Conservation (phyloP, 306 rosid genomes). For the Sicyos baderoa region DNA sequence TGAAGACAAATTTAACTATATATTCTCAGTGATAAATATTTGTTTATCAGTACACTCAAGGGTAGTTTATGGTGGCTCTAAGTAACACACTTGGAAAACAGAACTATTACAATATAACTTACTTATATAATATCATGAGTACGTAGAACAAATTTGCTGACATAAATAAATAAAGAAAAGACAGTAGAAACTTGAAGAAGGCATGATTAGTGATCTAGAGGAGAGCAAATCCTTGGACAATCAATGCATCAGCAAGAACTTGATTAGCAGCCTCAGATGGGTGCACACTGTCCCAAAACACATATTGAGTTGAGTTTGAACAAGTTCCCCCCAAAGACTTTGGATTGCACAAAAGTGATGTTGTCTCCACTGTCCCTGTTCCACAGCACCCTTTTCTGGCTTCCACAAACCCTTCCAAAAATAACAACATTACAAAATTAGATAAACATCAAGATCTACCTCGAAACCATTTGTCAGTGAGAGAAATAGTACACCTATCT, state of each 20-base stretch:
- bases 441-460: not conserved
- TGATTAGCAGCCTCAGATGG: slow-evolving; percentile 85
- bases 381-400: slow-evolving; percentile 90
- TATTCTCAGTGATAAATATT: not conserved
- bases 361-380: slow-evolving; percentile 65
- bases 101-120: not conserved
- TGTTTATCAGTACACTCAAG: not conserved
- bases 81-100: not conserved
- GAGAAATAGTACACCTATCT: too few relatives aligned
- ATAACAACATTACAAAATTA: not conserved
- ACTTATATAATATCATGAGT: not conserved
- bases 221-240: slow-evolving; percentile 58
- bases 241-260: slow-evolving; percentile 71
- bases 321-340: slow-evolving; percentile 82
- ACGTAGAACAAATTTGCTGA: not conserved
- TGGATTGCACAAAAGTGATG: slow-evolving; percentile 67
- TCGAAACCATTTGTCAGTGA: too few relatives aligned
- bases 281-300: slow-evolving; percentile 93
- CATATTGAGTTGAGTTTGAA: slow-evolving; percentile 75
- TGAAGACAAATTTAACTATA: not conserved
- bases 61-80: not conserved
- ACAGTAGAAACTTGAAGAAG: slow-evolving; percentile 2
- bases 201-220: slow-evolving; percentile 34
- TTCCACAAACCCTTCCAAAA: slow-evolving; percentile 54
- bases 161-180: not conserved